Evolutionary conservation across 306 rosid species (phyloP).

Genomic region (Morella rubra): DNA sequence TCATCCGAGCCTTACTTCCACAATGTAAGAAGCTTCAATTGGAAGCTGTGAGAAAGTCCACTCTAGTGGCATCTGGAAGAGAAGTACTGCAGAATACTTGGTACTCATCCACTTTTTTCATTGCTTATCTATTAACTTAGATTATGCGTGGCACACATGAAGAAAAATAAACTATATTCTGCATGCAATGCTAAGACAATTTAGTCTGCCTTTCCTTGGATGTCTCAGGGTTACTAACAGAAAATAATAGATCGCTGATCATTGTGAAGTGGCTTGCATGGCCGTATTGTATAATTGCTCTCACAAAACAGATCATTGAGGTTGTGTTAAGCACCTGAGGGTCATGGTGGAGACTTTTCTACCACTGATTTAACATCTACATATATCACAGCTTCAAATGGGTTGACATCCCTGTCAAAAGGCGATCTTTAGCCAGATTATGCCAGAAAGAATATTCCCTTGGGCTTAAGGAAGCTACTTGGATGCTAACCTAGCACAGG

Average conservation of each 20-base stretch:
- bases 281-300: not conserved
- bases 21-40: constrained; percentile 6
- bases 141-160: not conserved
- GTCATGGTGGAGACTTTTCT: not conserved
- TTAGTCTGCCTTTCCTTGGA: not conserved
- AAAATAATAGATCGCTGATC: not conserved
- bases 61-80: constrained; percentile 22
- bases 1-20: constrained; percentile 9
- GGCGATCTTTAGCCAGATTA: not conserved
- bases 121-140: constrained; percentile 1
- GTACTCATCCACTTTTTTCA: constrained; percentile 15
- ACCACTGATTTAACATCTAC: not conserved
- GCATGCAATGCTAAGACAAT: not conserved
- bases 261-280: not conserved
- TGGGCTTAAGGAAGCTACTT: not conserved
- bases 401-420: not conserved
- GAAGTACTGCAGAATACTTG: constrained; percentile 2
- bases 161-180: not conserved
- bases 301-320: not conserved
- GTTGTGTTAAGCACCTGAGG: not conserved
- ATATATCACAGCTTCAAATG: not conserved
- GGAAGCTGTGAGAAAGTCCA: constrained; percentile 6
- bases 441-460: not conserved
- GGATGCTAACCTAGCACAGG: not conserved
- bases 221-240: not conserved